Evolutionary conservation across 2,329 filamentous ascomycete genomes (phyloP), one percentile per base, ranked within the genome.

Genomic region (Colletotrichum scovillei): DNA sequence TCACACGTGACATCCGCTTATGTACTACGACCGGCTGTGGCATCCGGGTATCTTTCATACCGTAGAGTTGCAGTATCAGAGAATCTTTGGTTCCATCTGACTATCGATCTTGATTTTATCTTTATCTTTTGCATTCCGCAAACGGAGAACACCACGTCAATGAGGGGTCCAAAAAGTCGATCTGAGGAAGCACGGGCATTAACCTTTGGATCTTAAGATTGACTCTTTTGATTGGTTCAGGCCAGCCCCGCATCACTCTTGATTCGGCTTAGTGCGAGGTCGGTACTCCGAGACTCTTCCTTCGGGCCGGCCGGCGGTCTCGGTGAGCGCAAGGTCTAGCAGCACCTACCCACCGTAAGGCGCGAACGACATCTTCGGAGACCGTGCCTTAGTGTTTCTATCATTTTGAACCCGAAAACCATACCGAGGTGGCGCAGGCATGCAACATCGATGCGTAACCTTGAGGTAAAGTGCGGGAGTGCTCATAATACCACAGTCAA

Each of bases 211-310:
- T 63, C 42, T 30, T 26, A 9, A 35, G 24, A 26, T 28, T 63
- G 42, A 35, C 46, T 42, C 14, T 26, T 16, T 16, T 26, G 42
- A 71, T 67, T 68, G 49, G 58, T 35, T 11, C 19, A 14, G 16
- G 3, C 9, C 14, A 5, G 11, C 9, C 53, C 28, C 35, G 8
- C 26, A 7, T n/a, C 2, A 22, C 19, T 6, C 26, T 52, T 8
- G 5, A 58, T 72, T 57, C 24, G 28, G 69, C 28, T 19, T 63
- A 58, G 64, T 63, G 69, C 64, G 64, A 64, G 69, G 69, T 62
- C 24, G 24, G n/a, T 26, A 0, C 56, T 67, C 69, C 64, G 69
- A 63, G 14, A 30, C 16, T 14, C 22, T 52, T 14, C 6, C 24
- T 49, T 26, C 16, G 59, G 14, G 22, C 38, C 35, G 9, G 24